A percentile compares a stretch with the other conserved stretches of the same genome.
Evolutionary conservation across 371 early-diverging fungal genomes (phyloP).

Genomic region (Funneliformis caledonium): DNA sequence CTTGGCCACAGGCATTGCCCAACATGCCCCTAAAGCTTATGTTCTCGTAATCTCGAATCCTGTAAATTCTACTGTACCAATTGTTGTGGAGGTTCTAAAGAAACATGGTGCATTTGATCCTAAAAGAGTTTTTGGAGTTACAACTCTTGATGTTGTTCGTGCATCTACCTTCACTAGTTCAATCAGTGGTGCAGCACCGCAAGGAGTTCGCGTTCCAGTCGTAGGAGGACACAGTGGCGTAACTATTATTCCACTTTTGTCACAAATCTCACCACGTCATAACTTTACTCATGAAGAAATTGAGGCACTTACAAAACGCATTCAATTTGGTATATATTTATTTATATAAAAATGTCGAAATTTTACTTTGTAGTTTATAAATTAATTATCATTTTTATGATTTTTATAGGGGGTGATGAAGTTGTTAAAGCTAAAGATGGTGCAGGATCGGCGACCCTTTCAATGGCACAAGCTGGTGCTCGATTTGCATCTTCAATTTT

Average conservation of each 20-base stretch:
- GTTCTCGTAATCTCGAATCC: constrained; percentile 89
- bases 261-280: constrained; percentile 58
- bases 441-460: constrained; percentile 83
- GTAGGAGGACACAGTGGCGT: constrained; percentile 93
- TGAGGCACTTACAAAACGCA: constrained; percentile 79
- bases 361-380: neutral
- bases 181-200: constrained; percentile 53
- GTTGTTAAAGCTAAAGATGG: constrained; percentile 94
- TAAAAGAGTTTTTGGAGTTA: constrained; percentile 83
- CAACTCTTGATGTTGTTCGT: constrained; percentile 88
- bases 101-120: constrained; percentile 79
- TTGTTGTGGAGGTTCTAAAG: constrained; percentile 85
- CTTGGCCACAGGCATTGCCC: constrained; percentile 78
- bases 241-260: constrained; percentile 85
- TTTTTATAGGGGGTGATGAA: constrained; percentile 74
- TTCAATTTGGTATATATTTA: constrained; percentile 75
- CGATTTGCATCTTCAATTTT: constrained; percentile 78
- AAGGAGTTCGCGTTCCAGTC: constrained; percentile 74
- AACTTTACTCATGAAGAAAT: constrained; percentile 69
- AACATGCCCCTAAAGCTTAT: constrained; percentile 80
- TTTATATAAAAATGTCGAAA: neutral
- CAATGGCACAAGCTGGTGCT: constrained; percentile 93
- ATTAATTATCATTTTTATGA: neutral
- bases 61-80: constrained; percentile 92
- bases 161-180: constrained; percentile 83